These are phyloP conservation scores for Strobilomyces dryophilus DNA, from an alignment of 768 basidiomycete genomes.

Conservation along the genomic window DNA sequence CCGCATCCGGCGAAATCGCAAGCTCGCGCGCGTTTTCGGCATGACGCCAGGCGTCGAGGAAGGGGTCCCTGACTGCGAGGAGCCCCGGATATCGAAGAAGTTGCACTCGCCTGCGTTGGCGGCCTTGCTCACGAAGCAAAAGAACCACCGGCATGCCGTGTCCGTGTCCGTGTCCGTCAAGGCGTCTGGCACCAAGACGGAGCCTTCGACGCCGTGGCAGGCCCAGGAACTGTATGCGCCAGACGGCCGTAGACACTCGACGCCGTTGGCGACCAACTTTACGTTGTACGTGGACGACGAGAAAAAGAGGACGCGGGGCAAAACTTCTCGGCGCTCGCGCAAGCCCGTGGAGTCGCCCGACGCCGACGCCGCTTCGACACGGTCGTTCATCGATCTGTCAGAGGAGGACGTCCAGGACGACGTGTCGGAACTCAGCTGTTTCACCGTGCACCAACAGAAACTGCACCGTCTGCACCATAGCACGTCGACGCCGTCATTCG, in stretches of 20 bases:
- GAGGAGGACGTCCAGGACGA: slow-evolving; percentile 48
- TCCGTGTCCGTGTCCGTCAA: slow-evolving; percentile 28
- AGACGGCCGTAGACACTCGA: slow-evolving; percentile 48
- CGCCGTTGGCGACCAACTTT: slow-evolving; percentile 47
- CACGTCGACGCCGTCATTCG: slow-evolving; percentile 43
- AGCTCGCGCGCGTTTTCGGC: slow-evolving; percentile 79
- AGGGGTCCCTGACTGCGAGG: slow-evolving; percentile 22
- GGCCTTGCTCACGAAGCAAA: slow-evolving; percentile 29
- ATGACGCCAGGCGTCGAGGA: slow-evolving; percentile 52
- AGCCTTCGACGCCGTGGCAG: slow-evolving; percentile 32
- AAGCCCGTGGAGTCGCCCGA: slow-evolving; percentile 15
- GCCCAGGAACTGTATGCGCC: slow-evolving; percentile 30
- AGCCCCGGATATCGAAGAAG: slow-evolving; percentile 21
- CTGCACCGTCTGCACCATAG: slow-evolving; percentile 28
- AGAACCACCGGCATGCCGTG: slow-evolving; percentile 29
- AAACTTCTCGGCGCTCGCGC: slow-evolving; percentile 1
- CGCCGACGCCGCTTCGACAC: slow-evolving; percentile 28
- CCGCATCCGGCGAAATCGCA: slow-evolving; percentile 67
- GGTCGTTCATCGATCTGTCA: slow-evolving; percentile 61
- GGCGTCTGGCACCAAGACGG: slow-evolving; percentile 16
- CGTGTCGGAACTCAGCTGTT: slow-evolving; percentile 27
- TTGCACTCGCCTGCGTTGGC: slow-evolving; percentile 23
- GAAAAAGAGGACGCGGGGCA: background rate
- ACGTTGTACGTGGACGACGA: slow-evolving; percentile 22
- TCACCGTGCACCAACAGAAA: slow-evolving; percentile 25